phyloP scores from a whole-genome alignment of 495 filamentous ascomycete genomes.

The Aspergillus conjunctus region DNA sequence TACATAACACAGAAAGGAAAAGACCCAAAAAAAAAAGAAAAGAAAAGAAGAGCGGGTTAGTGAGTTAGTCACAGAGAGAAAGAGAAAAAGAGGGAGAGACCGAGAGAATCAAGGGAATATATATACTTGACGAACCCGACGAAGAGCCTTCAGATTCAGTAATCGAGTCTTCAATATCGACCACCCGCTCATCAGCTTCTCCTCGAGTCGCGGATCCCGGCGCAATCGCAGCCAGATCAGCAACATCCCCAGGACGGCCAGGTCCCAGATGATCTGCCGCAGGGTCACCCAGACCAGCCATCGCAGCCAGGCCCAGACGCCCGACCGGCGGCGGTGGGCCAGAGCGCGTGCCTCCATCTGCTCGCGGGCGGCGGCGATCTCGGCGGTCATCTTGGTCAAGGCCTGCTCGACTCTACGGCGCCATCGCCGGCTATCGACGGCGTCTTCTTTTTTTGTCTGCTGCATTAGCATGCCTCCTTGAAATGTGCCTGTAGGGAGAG shows the following conservation, averaged over 20 bases:
- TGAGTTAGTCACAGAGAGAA: not conserved
- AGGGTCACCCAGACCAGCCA: slow-evolving; percentile 71
- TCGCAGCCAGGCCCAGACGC: slow-evolving; percentile 67
- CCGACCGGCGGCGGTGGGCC: slow-evolving; percentile 48
- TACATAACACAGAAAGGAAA: not conserved
- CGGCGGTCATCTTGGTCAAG: slow-evolving; percentile 85
- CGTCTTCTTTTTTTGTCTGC: slow-evolving; percentile 18
- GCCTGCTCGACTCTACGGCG: slow-evolving; percentile 81
- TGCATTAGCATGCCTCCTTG: slow-evolving; percentile 21
- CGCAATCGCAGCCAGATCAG: slow-evolving; percentile 78
- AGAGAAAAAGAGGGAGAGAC: slow-evolving; percentile 9
- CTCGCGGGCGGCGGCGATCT: slow-evolving; percentile 91
- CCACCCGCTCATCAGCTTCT: slow-evolving; percentile 68
- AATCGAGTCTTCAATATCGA: slow-evolving; percentile 61
- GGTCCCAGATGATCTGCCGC: slow-evolving; percentile 74
- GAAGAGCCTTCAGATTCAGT: slow-evolving; percentile 46
- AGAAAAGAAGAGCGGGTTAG: not conserved
- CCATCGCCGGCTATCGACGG: slow-evolving; percentile 59
- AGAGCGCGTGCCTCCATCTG: slow-evolving; percentile 69
- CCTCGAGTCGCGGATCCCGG: slow-evolving; percentile 76
- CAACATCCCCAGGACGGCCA: slow-evolving; percentile 66
- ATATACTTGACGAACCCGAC: slow-evolving; percentile 30
- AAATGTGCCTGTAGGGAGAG: slow-evolving; percentile 16
- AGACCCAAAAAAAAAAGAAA: slow-evolving; percentile 11
- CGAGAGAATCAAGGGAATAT: slow-evolving; percentile 27